Conservation (phyloP, 495 filamentous ascomycete genomes). For the Xylaria scruposa region DNA sequence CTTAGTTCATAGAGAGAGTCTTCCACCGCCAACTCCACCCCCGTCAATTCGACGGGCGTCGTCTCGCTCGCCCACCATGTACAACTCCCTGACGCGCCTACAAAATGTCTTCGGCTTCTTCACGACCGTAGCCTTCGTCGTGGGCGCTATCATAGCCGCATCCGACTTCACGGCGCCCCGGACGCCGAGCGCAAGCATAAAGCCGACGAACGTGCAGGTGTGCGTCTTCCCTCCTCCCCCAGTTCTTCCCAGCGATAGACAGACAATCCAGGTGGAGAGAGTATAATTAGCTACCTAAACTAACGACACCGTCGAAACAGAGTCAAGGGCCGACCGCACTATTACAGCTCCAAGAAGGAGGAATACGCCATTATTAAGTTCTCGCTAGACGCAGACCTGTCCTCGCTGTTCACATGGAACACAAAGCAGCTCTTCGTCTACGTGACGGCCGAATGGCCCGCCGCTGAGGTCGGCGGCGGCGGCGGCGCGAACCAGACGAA, state of each 20-base stretch:
- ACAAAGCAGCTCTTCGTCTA: constrained; percentile 99
- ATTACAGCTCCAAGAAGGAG: constrained; percentile 89
- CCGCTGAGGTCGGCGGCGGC: constrained; percentile 33
- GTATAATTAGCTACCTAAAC: no score
- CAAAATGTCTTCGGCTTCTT: constrained; percentile 98
- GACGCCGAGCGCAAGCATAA: constrained; percentile 66
- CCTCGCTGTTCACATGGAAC: constrained; percentile 97
- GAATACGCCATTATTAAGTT: constrained; percentile 95
- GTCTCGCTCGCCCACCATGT: constrained; percentile 65
- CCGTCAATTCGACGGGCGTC: constrained; percentile 7
- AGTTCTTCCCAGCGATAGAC: neutral
- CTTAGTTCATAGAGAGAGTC: neutral
- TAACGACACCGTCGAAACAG: constrained; percentile 49
- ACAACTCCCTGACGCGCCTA: constrained; percentile 79
- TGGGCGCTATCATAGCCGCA: constrained; percentile 78
- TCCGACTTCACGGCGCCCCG: constrained; percentile 78
- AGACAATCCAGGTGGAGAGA: no score
- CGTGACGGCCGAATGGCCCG: constrained; percentile 85
- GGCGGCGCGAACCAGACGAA: constrained; percentile 55
- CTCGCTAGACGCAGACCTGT: constrained; percentile 85
- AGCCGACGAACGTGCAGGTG: constrained; percentile 84
- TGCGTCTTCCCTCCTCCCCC: constrained; percentile 57
- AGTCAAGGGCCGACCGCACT: constrained; percentile 86
- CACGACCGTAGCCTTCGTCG: constrained; percentile 86
- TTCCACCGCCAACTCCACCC: neutral